Conservation (phyloP, 2,329 filamentous ascomycete species). For the Chrysoporthe puriensis region DNA sequence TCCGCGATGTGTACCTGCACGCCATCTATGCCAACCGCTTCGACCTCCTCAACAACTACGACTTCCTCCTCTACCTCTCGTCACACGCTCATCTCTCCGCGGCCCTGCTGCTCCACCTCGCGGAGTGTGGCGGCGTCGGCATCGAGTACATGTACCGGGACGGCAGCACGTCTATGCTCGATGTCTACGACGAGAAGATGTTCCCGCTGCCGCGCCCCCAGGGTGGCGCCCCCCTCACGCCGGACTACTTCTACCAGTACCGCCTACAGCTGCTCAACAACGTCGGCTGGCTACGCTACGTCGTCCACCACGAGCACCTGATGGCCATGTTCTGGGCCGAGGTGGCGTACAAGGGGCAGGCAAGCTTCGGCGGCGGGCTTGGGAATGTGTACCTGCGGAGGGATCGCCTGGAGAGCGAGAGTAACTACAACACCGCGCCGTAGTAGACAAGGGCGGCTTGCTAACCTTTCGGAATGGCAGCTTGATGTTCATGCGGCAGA, state of each 20-base stretch:
- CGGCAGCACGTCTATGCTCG: neutral
- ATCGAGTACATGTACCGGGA: neutral
- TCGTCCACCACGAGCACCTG: neutral
- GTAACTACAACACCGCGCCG: neutral
- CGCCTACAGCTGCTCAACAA: slow-evolving; percentile 11
- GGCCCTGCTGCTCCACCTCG: neutral
- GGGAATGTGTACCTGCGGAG: neutral
- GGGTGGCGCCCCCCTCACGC: neutral
- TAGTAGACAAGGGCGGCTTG: neutral
- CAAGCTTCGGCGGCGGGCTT: neutral
- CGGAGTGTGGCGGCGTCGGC: neutral
- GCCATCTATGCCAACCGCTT: slow-evolving; percentile 12
- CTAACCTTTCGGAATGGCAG: neutral
- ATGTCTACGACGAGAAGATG: neutral
- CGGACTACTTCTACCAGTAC: neutral
- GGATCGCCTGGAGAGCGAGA: neutral
- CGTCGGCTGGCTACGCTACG: neutral
- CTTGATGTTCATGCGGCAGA: neutral
- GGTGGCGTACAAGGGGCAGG: neutral
- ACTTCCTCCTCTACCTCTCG: slow-evolving; percentile 8
- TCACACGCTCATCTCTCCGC: slow-evolving; percentile 7
- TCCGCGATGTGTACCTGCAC: slow-evolving; percentile 1
- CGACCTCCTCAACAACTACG: slow-evolving; percentile 13
- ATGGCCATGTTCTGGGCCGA: neutral
- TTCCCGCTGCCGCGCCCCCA: neutral